phyloP scores from a whole-genome alignment of 768 basidiomycete species.

The Suillus tomentosus region DNA sequence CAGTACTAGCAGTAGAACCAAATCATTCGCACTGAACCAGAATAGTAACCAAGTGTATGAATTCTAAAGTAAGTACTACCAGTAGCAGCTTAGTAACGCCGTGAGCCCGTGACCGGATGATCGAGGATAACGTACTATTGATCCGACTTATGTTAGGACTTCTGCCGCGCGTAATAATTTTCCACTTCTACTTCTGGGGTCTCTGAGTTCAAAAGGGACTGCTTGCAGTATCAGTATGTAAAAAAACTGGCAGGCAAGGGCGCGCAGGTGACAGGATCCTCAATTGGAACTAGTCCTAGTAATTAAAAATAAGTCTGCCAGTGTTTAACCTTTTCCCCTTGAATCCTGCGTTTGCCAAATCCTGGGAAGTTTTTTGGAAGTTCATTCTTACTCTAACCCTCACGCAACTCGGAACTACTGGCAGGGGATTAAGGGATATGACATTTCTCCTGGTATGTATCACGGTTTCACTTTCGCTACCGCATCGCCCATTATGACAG shows the following conservation, averaged over 20 bases:
- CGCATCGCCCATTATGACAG: background rate
- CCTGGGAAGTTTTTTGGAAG: background rate
- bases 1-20: no score
- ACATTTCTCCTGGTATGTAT: background rate
- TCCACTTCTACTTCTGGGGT: background rate
- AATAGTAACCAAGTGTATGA: background rate
- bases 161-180: background rate
- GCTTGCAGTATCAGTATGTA: background rate
- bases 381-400: background rate
- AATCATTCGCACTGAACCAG: background rate
- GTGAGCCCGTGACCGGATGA: background rate
- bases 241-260: background rate
- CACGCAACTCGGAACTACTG: background rate
- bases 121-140: background rate
- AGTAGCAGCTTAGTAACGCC: background rate
- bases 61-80: background rate
- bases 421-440: background rate
- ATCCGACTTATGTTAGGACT: conserved; percentile 1
- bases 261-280: background rate
- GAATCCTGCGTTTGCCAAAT: background rate
- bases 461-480: background rate
- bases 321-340: background rate
- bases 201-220: background rate
- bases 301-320: background rate
- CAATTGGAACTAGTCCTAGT: background rate